Conservation (phyloP, 2,329 filamentous ascomycete species). For the Esteya vermicola region DNA sequence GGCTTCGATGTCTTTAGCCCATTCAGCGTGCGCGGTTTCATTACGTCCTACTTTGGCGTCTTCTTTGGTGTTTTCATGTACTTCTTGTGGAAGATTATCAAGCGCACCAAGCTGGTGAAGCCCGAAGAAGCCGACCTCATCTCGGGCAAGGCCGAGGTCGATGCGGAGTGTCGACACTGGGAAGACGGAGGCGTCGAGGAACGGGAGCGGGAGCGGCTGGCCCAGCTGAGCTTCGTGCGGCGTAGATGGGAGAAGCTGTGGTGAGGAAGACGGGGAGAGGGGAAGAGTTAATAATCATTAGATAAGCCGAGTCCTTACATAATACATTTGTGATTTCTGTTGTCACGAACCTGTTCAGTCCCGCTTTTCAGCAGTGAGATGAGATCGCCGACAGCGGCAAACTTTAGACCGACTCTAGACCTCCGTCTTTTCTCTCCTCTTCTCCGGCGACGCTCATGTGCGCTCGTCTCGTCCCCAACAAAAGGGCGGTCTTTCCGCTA, state of each 20-base stretch:
- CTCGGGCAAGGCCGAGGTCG: constrained; percentile 12
- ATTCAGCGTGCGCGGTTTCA: constrained; percentile 33
- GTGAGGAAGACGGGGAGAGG: too few species aligned
- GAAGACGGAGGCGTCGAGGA: constrained; percentile 13
- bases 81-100: constrained; percentile 46
- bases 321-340: too few species aligned
- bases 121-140: constrained; percentile 10
- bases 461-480: too few species aligned
- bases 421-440: too few species aligned
- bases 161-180: constrained; percentile 23
- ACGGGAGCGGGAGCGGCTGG: constrained; percentile 7
- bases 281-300: too few species aligned
- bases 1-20: constrained; percentile 36
- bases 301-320: too few species aligned
- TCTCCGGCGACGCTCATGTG: too few species aligned
- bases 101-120: constrained; percentile 23
- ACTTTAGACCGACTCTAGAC: too few species aligned
- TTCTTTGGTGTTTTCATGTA: constrained; percentile 37
- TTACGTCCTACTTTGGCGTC: constrained; percentile 43
- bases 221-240: constrained; percentile 4
- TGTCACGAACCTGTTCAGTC: too few species aligned
- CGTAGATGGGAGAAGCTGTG: constrained; percentile 9
- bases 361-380: too few species aligned
- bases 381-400: too few species aligned
- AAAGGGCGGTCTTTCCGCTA: too few species aligned